Percentiles rank a stretch among this genome's conserved stretches.
These are phyloP conservation scores for Naganishia friedmannii DNA, from an alignment of 768 basidiomycete species.

Conservation along the genomic window DNA sequence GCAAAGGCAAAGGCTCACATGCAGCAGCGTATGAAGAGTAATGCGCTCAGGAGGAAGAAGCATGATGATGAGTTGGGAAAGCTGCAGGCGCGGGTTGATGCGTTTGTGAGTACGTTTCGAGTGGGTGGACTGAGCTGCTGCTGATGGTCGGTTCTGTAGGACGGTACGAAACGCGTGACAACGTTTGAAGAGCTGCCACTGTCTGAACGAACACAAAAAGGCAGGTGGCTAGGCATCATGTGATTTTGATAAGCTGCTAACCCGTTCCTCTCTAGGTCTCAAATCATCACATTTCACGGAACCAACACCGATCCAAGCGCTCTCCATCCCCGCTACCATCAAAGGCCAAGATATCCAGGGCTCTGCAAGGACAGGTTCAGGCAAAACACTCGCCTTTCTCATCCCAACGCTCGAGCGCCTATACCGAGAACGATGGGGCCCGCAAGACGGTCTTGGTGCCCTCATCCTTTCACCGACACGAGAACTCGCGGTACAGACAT, in stretches of 20 bases:
- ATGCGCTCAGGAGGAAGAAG: conserved; percentile 41
- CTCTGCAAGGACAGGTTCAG: conserved; percentile 69
- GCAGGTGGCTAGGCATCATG: neutral
- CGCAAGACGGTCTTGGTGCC: conserved; percentile 74
- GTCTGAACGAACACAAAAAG: conserved; percentile 62
- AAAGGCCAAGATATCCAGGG: conserved; percentile 67
- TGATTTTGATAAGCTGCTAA: neutral
- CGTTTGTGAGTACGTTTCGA: conserved; percentile 46
- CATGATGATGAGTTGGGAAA: conserved; percentile 48
- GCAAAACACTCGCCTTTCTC: conserved; percentile 72
- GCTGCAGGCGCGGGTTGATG: conserved; percentile 47
- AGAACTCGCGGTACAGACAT: conserved; percentile 95
- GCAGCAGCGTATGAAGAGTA: conserved; percentile 38
- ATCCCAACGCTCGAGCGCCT: conserved; percentile 66
- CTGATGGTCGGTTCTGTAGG: conserved; percentile 54
- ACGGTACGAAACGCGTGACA: conserved; percentile 58
- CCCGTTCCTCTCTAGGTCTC: conserved; percentile 60
- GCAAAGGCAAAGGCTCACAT: conserved; percentile 28
- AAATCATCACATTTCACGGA: conserved; percentile 80
- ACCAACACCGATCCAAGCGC: conserved; percentile 76
- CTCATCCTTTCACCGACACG: conserved; percentile 90
- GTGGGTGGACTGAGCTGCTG: neutral
- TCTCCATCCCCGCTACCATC: conserved; percentile 62
- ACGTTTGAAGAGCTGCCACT: conserved; percentile 74
- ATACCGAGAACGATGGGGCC: conserved; percentile 67